Percentiles rank a stretch among this genome's conserved stretches.
Conservation (phyloP, 164 flowering plant genomes). For the Pachysandra terminalis region DNA sequence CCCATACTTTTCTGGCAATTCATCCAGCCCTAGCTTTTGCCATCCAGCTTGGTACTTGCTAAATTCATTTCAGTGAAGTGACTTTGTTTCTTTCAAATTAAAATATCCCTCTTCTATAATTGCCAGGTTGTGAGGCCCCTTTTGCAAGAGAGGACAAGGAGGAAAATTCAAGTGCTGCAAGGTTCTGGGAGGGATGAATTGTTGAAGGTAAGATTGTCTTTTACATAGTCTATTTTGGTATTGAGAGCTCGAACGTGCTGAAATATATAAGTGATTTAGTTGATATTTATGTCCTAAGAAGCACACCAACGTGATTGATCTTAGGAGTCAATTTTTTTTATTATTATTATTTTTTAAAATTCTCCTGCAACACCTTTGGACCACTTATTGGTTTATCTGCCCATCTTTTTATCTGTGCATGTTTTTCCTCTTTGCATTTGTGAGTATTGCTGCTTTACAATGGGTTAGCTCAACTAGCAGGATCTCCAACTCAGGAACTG, state of each 20-base stretch:
- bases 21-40: not conserved
- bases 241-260: not conserved
- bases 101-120: not conserved
- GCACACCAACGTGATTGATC: too few species aligned
- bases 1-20: not conserved
- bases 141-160: conserved; percentile 90
- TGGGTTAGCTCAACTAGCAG: too few species aligned
- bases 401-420: not conserved
- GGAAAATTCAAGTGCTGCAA: conserved; percentile 84
- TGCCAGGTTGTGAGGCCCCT: conserved; percentile 91
- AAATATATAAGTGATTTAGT: too few species aligned
- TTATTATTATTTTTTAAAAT: too few species aligned
- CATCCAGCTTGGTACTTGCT: not conserved
- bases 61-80: not conserved
- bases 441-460: too few species aligned
- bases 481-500: too few species aligned
- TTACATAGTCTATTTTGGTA: not conserved
- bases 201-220: conserved; percentile 50
- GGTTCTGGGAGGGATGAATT: conserved; percentile 82
- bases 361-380: too few species aligned
- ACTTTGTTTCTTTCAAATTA: not conserved
- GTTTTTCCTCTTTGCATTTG: not conserved
- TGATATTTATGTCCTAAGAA: too few species aligned
- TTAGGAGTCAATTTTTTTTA: too few species aligned
- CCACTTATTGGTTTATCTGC: not conserved